Conservation (phyloP, 129 eudicot genomes). For the Smallanthus sonchifolius region DNA sequence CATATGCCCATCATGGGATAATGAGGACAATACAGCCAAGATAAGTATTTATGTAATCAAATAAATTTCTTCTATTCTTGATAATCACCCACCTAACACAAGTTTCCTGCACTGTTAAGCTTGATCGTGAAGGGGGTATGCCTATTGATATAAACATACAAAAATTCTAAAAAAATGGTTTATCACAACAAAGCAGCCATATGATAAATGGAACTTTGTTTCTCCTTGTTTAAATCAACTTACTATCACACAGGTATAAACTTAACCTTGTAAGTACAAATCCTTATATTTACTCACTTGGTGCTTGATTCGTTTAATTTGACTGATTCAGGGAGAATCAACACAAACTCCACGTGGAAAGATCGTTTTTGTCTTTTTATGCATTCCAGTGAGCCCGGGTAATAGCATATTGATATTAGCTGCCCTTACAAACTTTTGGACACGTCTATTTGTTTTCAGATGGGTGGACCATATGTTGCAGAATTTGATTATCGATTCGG, state of each 20-base stretch:
- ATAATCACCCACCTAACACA: neutral
- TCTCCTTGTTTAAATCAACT: no score
- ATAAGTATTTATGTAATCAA: neutral
- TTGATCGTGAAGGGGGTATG: neutral
- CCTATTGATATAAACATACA: neutral
- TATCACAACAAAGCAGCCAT: neutral
- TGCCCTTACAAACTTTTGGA: neutral
- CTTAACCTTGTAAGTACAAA: neutral
- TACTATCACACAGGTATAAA: neutral
- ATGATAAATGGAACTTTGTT: neutral
- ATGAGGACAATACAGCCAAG: neutral
- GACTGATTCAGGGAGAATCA: neutral
- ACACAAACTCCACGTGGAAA: neutral
- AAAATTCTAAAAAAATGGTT: neutral
- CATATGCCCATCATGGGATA: neutral
- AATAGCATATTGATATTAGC: neutral
- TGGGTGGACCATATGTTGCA: neutral
- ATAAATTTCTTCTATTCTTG: neutral
- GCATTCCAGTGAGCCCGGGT: neutral
- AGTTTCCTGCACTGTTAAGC: neutral
- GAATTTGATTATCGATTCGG: neutral
- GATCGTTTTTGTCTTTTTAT: neutral
- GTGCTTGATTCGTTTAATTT: neutral
- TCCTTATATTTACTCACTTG: neutral
- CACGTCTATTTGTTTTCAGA: neutral